These are phyloP conservation scores for Neonothopanus nambi DNA, from an alignment of 1,284 basidiomycete species.

Conservation along the genomic window DNA sequence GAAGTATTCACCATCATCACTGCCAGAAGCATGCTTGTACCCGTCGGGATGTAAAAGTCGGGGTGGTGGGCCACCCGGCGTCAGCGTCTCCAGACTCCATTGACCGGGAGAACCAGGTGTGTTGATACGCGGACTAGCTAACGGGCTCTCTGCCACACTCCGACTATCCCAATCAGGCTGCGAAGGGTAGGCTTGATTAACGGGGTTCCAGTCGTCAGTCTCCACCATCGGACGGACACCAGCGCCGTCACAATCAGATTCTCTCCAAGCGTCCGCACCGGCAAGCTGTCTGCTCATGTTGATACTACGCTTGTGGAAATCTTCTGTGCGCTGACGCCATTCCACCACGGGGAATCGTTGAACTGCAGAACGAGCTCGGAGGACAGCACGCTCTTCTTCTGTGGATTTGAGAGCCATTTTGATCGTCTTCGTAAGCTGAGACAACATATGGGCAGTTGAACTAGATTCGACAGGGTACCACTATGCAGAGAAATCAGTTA, in stretches of 20 bases:
- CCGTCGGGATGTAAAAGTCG: neutral
- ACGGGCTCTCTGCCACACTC: slow-evolving; percentile 31
- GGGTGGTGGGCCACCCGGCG: slow-evolving; percentile 28
- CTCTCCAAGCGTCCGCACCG: slow-evolving; percentile 67
- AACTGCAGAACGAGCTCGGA: slow-evolving; percentile 90
- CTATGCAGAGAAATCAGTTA: slow-evolving; percentile 38
- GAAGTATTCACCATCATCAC: slow-evolving; percentile 1
- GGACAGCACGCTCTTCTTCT: slow-evolving; percentile 85
- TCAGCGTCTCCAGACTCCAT: slow-evolving; percentile 53
- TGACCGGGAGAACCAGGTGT: slow-evolving; percentile 42
- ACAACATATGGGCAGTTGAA: slow-evolving; percentile 89
- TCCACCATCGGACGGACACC: slow-evolving; percentile 40
- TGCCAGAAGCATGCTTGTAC: neutral
- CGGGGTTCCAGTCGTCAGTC: slow-evolving; percentile 49
- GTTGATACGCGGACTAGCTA: slow-evolving; percentile 22
- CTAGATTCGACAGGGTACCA: slow-evolving; percentile 95
- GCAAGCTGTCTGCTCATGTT: slow-evolving; percentile 67
- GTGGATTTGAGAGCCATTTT: slow-evolving; percentile 90
- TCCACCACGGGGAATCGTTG: slow-evolving; percentile 96
- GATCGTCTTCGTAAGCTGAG: slow-evolving; percentile 89
- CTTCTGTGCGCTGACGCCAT: slow-evolving; percentile 93
- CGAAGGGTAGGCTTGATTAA: slow-evolving; percentile 46
- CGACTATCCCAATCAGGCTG: slow-evolving; percentile 57
- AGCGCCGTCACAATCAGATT: slow-evolving; percentile 65
- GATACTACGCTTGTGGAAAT: slow-evolving; percentile 88